Evolutionary conservation across 805 yeast genomes (phyloP).

Genomic region (Saccharomycopsis sp.): DNA sequence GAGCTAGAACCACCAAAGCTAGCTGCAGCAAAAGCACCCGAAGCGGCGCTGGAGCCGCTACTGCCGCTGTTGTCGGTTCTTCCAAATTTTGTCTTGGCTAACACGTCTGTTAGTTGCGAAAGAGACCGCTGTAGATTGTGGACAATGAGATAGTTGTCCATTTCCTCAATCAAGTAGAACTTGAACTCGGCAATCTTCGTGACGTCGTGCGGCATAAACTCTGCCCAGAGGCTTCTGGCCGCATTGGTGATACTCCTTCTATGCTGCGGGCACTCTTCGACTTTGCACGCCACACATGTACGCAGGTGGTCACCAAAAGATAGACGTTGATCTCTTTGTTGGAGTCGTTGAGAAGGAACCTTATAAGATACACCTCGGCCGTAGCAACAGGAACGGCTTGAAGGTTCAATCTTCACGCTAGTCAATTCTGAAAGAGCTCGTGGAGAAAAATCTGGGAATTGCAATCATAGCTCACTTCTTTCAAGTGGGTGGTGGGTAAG

Average conservation of each 20-base stretch:
- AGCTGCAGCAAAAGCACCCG: no score
- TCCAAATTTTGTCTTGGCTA: constrained; percentile 26
- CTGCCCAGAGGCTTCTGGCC: constrained; percentile 90
- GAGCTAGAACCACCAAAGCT: no score
- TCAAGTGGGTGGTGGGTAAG: constrained; percentile 36
- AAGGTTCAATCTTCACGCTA: constrained; percentile 69
- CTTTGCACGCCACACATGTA: constrained; percentile 87
- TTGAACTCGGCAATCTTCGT: constrained; percentile 92
- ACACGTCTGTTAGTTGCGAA: constrained; percentile 38
- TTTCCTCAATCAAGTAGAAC: constrained; percentile 83
- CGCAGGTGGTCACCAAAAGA: constrained; percentile 69
- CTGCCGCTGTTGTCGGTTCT: no score
- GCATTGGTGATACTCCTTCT: constrained; percentile 75
- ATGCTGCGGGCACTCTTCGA: constrained; percentile 94
- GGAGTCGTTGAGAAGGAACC: constrained; percentile 67
- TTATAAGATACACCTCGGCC: constrained; percentile 74
- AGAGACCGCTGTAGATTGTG: constrained; percentile 70
- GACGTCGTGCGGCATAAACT: constrained; percentile 82
- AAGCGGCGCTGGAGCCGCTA: no score
- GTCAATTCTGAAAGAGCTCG: constrained; percentile 55
- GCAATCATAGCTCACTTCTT: constrained; percentile 38
- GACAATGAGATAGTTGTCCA: constrained; percentile 60
- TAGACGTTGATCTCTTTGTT: constrained; percentile 77
- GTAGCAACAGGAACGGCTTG: constrained; percentile 82
- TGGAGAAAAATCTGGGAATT: constrained; percentile 74